Evolutionary conservation across 2,329 filamentous ascomycete species (phyloP), one percentile per base, ranked within the genome.

Genomic region (Hymenoscyphus scutula): DNA sequence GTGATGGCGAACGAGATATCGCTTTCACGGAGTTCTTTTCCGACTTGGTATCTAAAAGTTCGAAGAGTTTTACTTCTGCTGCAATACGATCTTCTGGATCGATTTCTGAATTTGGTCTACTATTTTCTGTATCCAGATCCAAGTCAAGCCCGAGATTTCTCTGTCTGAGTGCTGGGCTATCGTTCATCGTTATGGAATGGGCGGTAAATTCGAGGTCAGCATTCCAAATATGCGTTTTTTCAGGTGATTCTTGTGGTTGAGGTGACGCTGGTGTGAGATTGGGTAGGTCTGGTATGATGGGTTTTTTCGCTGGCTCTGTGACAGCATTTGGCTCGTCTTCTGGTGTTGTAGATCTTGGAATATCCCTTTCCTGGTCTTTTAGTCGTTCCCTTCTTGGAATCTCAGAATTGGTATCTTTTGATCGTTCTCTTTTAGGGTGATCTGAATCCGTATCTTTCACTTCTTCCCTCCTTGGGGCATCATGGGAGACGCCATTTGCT

Each of bases 141-240:
- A 58, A 32, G 5, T 58, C 64, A 64, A 65, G 66, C 30, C 56
- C 57, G 53, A 61, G 61, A 41, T 54, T 63, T 38, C 62, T 64
- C 27, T 69, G 61, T 41, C 65, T 62, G 34, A 73, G 61, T 34
- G 67, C 62, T 51, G 71, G 71, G 53, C 70, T 73, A 15, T 61
- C 66, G 56, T 62, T 64, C 23, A 70, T 60, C 57, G 67, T 63
- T 41, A 73, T 45, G 29, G 68, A 71, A 17, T 62, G 63, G 19
- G 70, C 66, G 3, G 70, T 72, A 59, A 74, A 73, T 41, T 74
- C 71, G 10, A 69, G 53, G 37, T 72, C 71, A 29, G 68, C 68
- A 58, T 69, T 61, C 68, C 69, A 72, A n/a, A 64, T 48, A 27
- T 58, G 58, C 51, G 58, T 64, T 56, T 67, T 66, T 58, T 68